Percentiles rank a stretch among this genome's conserved stretches.
These are phyloP conservation scores for Jatropha podagrica DNA, from an alignment of 441 rosid species.

Conservation along the genomic window DNA sequence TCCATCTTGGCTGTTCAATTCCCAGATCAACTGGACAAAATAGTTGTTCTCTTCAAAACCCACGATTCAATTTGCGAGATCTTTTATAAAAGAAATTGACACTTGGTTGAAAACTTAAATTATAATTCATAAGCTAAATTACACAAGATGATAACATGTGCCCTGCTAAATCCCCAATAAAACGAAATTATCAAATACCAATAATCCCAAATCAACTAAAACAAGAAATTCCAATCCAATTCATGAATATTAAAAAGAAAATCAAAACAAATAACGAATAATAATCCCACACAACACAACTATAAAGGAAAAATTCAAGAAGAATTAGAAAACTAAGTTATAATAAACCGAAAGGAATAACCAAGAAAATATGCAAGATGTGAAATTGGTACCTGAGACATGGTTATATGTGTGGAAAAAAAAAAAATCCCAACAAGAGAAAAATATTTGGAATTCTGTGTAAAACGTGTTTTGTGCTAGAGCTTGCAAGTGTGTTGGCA, in stretches of 20 bases:
- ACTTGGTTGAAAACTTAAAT: neutral
- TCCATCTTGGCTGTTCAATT: neutral
- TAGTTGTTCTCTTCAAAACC: neutral
- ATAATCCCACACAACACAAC: no score
- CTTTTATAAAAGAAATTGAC: no score
- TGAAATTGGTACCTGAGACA: constrained; percentile 34
- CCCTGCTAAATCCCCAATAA: neutral
- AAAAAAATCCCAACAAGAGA: neutral
- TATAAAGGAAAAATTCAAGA: neutral
- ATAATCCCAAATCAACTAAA: neutral
- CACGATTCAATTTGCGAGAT: neutral
- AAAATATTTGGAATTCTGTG: neutral
- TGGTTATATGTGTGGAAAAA: neutral
- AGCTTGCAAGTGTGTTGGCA: neutral
- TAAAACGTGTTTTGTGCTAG: neutral
- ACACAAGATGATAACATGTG: no score
- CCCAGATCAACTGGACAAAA: neutral
- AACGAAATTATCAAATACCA: neutral
- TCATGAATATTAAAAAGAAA: neutral
- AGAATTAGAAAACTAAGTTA: neutral
- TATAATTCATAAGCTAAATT: no score
- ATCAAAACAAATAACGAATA: no score
- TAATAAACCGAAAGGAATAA: neutral
- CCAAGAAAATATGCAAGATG: neutral
- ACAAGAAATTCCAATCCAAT: neutral